These are phyloP conservation scores for Trichoderma reesei DNA, from an alignment of 495 filamentous ascomycete genomes.

Conservation along the genomic window DNA sequence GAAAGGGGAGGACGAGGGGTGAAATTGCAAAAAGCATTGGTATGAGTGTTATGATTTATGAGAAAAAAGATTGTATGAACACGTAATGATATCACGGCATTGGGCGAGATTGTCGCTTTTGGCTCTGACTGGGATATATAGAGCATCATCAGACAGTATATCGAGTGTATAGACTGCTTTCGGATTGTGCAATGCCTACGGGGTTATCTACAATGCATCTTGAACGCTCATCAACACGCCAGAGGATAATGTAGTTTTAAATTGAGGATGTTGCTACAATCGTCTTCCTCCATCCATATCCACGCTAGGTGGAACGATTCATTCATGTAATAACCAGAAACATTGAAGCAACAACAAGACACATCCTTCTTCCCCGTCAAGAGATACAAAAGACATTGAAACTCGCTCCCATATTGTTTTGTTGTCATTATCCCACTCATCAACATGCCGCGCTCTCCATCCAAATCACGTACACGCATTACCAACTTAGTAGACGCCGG, in stretches of 20 bases:
- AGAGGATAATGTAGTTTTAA: no score
- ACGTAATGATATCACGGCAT: neutral
- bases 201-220: neutral
- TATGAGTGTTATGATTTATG: no score
- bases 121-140: no score
- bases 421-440: neutral
- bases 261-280: neutral
- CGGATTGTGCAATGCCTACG: no score
- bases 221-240: no score
- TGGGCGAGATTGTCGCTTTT: neutral
- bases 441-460: neutral
- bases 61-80: neutral
- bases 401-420: neutral
- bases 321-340: neutral
- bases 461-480: neutral
- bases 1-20: neutral
- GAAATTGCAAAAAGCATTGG: neutral
- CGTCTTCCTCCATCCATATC: neutral
- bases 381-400: neutral
- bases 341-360: neutral
- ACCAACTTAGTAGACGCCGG: neutral
- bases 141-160: no score
- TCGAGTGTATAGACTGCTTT: no score
- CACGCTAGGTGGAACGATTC: neutral
- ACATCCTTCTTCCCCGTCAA: neutral